phyloP scores from a whole-genome alignment of 2,329 filamentous ascomycete genomes.

The Cadophora luteo-olivacea region DNA sequence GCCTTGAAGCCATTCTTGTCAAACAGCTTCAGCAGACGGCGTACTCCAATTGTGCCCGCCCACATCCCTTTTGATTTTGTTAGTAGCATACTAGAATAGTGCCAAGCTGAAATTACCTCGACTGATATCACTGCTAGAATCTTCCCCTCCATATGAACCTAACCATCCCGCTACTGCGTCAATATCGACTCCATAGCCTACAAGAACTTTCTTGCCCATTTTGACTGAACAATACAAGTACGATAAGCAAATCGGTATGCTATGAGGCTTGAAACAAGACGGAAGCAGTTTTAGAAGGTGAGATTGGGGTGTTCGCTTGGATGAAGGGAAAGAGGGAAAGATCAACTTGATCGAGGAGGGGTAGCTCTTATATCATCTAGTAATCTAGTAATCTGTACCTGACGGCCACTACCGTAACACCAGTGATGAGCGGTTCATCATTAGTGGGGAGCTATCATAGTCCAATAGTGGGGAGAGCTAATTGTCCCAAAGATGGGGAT shows the following conservation, averaged over 20 bases:
- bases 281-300: background rate
- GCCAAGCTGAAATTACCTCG: slow-evolving; percentile 54
- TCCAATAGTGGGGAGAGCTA: slow-evolving; percentile 16
- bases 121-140: slow-evolving; percentile 74
- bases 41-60: slow-evolving; percentile 70
- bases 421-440: slow-evolving; percentile 10
- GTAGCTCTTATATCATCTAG: slow-evolving; percentile 25
- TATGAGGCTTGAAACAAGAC: background rate
- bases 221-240: background rate
- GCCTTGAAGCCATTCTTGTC: slow-evolving; percentile 75
- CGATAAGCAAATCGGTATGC: background rate
- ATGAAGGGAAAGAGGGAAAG: slow-evolving; percentile 5
- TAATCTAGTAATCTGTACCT: slow-evolving; percentile 3
- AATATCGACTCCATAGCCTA: slow-evolving; percentile 73
- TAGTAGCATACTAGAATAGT: slow-evolving; percentile 9
- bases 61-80: slow-evolving; percentile 57
- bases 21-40: slow-evolving; percentile 73
- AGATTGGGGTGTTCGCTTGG: background rate
- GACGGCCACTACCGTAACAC: slow-evolving; percentile 10
- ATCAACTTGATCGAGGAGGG: slow-evolving; percentile 23
- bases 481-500: background rate
- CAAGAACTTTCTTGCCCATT: slow-evolving; percentile 59
- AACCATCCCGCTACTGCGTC: slow-evolving; percentile 81
- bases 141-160: slow-evolving; percentile 76
- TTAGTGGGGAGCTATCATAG: slow-evolving; percentile 28